Conservation (phyloP, 768 basidiomycete genomes). For the Pisolithus marmoratus region DNA sequence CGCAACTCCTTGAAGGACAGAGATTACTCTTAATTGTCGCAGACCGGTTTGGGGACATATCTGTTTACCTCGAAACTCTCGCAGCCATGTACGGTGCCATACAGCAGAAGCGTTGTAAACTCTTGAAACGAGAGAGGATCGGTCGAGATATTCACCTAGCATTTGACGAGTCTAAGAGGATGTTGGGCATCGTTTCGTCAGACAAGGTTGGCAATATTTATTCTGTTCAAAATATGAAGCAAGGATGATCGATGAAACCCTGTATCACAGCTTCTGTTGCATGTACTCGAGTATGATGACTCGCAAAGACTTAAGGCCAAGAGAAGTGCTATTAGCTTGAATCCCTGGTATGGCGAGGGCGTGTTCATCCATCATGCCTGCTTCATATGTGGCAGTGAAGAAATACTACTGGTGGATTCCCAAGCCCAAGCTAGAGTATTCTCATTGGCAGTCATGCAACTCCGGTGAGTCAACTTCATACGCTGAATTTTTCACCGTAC, state of each 20-base stretch:
- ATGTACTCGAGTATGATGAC: constrained; percentile 47
- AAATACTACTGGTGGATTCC: constrained; percentile 46
- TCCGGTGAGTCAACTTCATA: constrained; percentile 32
- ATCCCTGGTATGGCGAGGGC: constrained; percentile 35
- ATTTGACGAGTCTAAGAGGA: constrained; percentile 42
- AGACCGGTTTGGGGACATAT: constrained; percentile 21
- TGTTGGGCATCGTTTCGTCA: constrained; percentile 36
- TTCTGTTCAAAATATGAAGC: not conserved
- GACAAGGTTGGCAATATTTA: constrained; percentile 27
- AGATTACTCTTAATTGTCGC: constrained; percentile 34
- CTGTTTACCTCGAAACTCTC: constrained; percentile 31
- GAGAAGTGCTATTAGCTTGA: constrained; percentile 37
- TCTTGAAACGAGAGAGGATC: constrained; percentile 34
- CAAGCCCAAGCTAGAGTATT: constrained; percentile 41
- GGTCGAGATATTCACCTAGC: constrained; percentile 34
- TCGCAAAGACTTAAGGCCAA: constrained; percentile 31
- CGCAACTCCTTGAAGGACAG: constrained; percentile 32
- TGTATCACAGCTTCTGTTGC: constrained; percentile 30
- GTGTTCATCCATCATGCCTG: constrained; percentile 30
- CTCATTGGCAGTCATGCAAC: constrained; percentile 48
- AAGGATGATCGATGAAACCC: not conserved
- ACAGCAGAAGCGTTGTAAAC: constrained; percentile 15
- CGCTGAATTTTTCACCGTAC: not conserved
- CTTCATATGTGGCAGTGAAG: constrained; percentile 48
- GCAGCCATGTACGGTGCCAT: constrained; percentile 26